phyloP scores from a whole-genome alignment of 306 rosid species.

The Cyclanthera cordifolia region DNA sequence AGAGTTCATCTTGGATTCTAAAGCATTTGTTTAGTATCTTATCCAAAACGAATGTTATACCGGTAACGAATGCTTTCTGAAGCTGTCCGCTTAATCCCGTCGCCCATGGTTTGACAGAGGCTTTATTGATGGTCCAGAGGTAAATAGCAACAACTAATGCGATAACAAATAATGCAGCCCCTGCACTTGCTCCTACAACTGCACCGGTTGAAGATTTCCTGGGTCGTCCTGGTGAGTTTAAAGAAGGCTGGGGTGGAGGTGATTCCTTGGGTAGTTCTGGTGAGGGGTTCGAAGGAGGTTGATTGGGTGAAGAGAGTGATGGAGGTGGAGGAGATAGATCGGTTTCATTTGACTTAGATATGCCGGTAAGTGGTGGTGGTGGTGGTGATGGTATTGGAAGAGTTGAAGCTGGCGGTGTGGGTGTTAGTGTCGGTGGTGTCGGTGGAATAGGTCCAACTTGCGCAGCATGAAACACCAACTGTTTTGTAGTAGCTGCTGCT shows the following conservation, averaged over 20 bases:
- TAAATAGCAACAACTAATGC: constrained; percentile 28
- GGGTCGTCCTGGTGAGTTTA: neutral
- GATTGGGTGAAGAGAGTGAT: neutral
- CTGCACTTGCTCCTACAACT: constrained; percentile 39
- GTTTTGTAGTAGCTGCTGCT: neutral
- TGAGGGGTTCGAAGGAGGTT: neutral
- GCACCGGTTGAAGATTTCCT: neutral
- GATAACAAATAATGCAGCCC: constrained; percentile 30
- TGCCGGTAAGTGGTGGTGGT: neutral
- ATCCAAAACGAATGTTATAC: constrained; percentile 25
- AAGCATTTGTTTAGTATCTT: neutral
- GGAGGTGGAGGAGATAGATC: neutral
- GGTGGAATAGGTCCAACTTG: neutral
- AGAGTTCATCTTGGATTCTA: neutral
- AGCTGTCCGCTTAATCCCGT: constrained; percentile 97
- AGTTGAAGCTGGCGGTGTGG: neutral
- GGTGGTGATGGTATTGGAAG: neutral
- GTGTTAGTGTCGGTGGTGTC: neutral
- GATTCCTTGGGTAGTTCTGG: neutral
- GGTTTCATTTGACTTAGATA: neutral
- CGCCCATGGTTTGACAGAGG: constrained; percentile 86
- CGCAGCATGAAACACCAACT: neutral
- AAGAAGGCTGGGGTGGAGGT: neutral
- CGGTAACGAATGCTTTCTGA: constrained; percentile 86
- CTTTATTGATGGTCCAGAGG: constrained; percentile 47